Evolutionary conservation across 2,329 filamentous ascomycete genomes (phyloP).

Genomic region (Colletotrichum nymphaeae): DNA sequence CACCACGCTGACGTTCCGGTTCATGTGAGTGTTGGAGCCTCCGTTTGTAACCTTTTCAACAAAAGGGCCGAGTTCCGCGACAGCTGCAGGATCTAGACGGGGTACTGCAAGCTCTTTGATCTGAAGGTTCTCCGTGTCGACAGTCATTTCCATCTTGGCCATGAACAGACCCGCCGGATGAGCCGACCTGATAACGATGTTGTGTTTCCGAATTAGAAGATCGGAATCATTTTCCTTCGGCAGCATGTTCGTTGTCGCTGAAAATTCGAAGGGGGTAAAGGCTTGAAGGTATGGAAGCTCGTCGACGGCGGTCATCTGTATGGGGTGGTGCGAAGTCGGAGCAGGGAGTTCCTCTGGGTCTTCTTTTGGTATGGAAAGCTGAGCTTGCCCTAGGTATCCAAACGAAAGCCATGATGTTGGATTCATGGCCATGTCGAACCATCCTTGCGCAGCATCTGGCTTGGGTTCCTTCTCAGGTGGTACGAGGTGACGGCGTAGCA

Average conservation of each 20-base stretch:
- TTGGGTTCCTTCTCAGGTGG: constrained; percentile 47
- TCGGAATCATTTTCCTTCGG: constrained; percentile 44
- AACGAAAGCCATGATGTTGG: constrained; percentile 65
- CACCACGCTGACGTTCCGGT: constrained; percentile 68
- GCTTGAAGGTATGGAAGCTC: constrained; percentile 76
- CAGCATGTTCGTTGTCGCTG: constrained; percentile 62
- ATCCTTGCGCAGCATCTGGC: constrained; percentile 48
- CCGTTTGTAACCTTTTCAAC: constrained; percentile 54
- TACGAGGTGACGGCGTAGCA: constrained; percentile 55
- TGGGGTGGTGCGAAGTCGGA: constrained; percentile 72
- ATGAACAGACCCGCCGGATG: constrained; percentile 66
- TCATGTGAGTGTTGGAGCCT: constrained; percentile 55
- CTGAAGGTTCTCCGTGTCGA: constrained; percentile 63
- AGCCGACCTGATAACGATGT: constrained; percentile 62
- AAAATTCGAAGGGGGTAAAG: constrained; percentile 76
- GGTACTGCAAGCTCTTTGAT: constrained; percentile 66
- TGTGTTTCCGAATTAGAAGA: constrained; percentile 63
- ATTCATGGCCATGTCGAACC: constrained; percentile 62
- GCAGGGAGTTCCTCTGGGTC: constrained; percentile 48
- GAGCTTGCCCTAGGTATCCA: constrained; percentile 46
- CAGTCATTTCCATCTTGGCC: constrained; percentile 67
- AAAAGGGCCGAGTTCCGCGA: constrained; percentile 67
- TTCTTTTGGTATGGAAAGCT: constrained; percentile 42
- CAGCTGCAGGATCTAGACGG: constrained; percentile 67
- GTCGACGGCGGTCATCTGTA: constrained; percentile 71